phyloP scores from a whole-genome alignment of 148 eudicot genomes.

The Camellia granthamiana region DNA sequence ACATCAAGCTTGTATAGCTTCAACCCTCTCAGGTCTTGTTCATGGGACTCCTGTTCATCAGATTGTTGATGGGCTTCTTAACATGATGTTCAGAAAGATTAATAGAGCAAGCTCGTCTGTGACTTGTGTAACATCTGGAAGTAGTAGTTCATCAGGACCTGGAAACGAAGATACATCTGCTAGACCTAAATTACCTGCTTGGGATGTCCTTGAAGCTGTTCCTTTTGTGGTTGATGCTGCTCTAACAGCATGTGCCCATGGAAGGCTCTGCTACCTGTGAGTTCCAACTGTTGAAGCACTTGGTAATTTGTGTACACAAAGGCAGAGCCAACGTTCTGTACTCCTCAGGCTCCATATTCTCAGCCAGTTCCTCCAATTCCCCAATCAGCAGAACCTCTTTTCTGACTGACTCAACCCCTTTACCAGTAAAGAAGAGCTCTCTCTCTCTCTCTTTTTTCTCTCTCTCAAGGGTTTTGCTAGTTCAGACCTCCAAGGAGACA shows the following conservation, averaged over 20 bases:
- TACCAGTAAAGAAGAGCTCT: no score
- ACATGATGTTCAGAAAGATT: conserved; percentile 81
- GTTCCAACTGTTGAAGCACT: no score
- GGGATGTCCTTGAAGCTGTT: conserved; percentile 97
- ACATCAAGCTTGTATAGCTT: conserved; percentile 89
- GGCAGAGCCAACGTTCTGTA: no score
- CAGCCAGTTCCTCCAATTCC: no score
- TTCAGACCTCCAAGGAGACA: no score
- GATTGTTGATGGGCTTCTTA: conserved; percentile 75
- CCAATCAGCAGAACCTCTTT: no score
- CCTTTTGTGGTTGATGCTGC: conserved; percentile 98
- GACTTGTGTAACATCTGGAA: conserved; percentile 63
- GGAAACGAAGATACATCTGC: conserved; percentile 57
- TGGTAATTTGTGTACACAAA: no score
- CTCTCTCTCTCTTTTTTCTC: no score
- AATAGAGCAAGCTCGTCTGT: conserved; percentile 48
- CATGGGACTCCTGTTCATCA: conserved; percentile 79
- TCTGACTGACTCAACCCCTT: no score
- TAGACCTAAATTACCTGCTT: conserved; percentile 83
- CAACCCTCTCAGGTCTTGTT: conserved; percentile 81
- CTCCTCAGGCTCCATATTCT: no score
- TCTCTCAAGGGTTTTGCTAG: no score
- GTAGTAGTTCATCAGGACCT: conserved; percentile 78
- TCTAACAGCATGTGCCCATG: conserved; percentile 95
- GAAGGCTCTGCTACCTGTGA: no score